Percentiles rank a stretch among this genome's conserved stretches.
phyloP scores from a whole-genome alignment of 768 basidiomycete genomes.

The Tricholoma saponaceum region DNA sequence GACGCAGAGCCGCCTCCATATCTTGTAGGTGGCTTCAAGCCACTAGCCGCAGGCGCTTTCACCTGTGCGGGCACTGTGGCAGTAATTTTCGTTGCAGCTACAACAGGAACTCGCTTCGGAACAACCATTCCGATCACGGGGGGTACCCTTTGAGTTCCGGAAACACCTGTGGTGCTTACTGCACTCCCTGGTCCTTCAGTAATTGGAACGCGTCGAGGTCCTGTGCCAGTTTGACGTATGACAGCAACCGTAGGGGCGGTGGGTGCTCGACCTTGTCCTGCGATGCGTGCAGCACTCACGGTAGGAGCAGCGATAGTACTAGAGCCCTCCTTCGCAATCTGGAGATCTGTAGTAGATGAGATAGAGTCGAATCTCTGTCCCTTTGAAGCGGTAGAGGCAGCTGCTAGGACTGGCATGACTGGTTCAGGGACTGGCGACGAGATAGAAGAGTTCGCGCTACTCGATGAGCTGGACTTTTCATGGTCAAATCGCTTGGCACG shows the following conservation, averaged over 20 bases:
- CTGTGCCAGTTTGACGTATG: slow-evolving; percentile 9
- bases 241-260: background rate
- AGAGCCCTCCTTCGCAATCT: background rate
- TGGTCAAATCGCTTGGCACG: slow-evolving; percentile 22
- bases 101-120: slow-evolving; percentile 12
- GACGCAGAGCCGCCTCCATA: slow-evolving; percentile 10
- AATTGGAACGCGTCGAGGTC: slow-evolving; percentile 34
- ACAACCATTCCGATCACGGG: slow-evolving; percentile 6
- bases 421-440: background rate
- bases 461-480: slow-evolving; percentile 14
- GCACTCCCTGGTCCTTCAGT: slow-evolving; percentile 7
- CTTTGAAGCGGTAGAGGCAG: background rate
- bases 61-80: slow-evolving; percentile 1
- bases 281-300: background rate
- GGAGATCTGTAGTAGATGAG: background rate
- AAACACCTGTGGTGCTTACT: background rate
- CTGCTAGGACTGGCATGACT: background rate
- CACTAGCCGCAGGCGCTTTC: slow-evolving; percentile 8
- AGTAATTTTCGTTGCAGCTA: slow-evolving; percentile 3
- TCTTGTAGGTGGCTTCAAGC: slow-evolving; percentile 11
- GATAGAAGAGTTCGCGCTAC: slow-evolving; percentile 8
- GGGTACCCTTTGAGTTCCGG: background rate
- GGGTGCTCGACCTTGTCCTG: background rate
- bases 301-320: background rate
- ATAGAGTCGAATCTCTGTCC: background rate